Evolutionary conservation across 805 yeast species (phyloP).

Genomic region (Ogataea henricii): DNA sequence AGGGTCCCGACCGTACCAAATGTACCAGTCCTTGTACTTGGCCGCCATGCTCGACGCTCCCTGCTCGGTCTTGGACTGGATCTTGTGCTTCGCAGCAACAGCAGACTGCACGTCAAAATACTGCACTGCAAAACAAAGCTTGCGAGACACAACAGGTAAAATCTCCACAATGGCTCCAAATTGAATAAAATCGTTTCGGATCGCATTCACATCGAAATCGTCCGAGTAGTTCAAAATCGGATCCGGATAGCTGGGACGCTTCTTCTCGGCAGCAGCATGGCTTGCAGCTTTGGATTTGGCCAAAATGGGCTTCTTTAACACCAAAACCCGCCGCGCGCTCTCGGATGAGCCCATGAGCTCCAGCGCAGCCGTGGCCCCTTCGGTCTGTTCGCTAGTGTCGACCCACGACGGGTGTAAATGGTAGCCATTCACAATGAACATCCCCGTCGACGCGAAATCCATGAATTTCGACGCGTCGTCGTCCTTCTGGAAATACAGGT

Average conservation of each 20-base stretch:
- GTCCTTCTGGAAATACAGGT: conserved; percentile 53
- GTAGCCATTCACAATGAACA: conserved; percentile 61
- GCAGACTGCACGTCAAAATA: conserved; percentile 62
- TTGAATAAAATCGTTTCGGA: conserved; percentile 50
- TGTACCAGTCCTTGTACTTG: conserved; percentile 60
- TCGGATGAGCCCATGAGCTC: conserved; percentile 42
- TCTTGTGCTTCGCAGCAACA: conserved; percentile 53
- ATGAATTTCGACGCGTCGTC: conserved; percentile 57
- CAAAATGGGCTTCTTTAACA: conserved; percentile 43
- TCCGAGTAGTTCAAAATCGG: conserved; percentile 44
- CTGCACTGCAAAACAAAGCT: conserved; percentile 60
- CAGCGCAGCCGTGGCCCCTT: conserved; percentile 9
- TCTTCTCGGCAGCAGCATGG: conserved; percentile 19
- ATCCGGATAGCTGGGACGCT: conserved; percentile 41
- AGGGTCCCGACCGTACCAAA: conserved; percentile 68
- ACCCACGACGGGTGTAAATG: conserved; percentile 52
- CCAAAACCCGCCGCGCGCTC: conserved; percentile 55
- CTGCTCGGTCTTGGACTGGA: conserved; percentile 33
- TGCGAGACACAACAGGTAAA: conserved; percentile 66
- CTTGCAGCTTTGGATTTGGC: conserved; percentile 25
- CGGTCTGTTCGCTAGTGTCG: conserved; percentile 10
- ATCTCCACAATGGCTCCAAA: conserved; percentile 66
- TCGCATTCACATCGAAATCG: conserved; percentile 46
- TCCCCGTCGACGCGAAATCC: conserved; percentile 50
- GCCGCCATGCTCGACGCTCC: conserved; percentile 30